Evolutionary conservation across 2,329 filamentous ascomycete species (phyloP).

Genomic region (Cucurbitaria berberidis): DNA sequence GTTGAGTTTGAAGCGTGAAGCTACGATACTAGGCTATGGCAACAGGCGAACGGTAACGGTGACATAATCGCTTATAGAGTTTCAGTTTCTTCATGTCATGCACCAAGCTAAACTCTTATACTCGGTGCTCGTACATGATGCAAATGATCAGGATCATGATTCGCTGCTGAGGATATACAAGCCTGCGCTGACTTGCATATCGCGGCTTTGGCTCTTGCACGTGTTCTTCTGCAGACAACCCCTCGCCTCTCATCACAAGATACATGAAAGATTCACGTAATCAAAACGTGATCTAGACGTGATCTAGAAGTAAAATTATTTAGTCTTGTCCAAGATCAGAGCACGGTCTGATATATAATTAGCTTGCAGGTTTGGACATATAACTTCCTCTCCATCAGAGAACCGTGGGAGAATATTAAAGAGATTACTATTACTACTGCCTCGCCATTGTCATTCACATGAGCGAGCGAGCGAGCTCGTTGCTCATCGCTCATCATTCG

Average conservation of each 20-base stretch:
- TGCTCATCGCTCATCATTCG: background rate
- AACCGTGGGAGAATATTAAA: background rate
- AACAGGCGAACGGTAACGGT: background rate
- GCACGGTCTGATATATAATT: background rate
- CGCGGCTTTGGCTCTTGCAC: background rate
- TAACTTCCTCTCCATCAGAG: too few species aligned
- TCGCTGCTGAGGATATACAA: background rate
- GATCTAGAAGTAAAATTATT: background rate
- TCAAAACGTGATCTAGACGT: background rate
- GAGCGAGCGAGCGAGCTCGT: constrained; percentile 4
- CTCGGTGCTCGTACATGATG: background rate
- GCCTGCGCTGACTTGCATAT: background rate
- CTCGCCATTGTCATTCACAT: background rate
- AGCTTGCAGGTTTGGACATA: too few species aligned
- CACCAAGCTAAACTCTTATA: background rate
- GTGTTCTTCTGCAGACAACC: background rate
- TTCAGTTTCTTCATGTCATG: background rate
- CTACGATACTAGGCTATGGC: background rate
- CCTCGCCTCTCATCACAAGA: background rate
- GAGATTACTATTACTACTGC: constrained; percentile 9
- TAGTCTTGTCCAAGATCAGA: too few species aligned
- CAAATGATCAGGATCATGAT: background rate
- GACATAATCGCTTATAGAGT: too few species aligned
- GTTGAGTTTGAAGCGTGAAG: background rate
- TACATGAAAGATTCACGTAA: background rate